Base-by-base conservation (phyloP, 495 filamentous ascomycete species). In the Aspergillus cristatus region DNA sequence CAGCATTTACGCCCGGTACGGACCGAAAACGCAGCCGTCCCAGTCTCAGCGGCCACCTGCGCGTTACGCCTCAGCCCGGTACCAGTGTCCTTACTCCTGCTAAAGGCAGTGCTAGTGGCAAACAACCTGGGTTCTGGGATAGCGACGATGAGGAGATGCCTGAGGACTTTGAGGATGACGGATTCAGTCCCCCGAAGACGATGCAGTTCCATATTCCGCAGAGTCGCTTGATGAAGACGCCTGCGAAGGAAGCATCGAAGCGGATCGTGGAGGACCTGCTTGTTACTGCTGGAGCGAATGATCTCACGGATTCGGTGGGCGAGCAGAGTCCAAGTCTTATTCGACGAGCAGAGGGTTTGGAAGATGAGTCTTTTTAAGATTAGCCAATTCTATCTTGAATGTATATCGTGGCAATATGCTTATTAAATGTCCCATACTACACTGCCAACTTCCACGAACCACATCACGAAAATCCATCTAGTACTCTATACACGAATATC, bases 121-220 rank as follows among this genome's bases (percentile, higher is more conserved):
- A 61, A 20, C 48, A 40, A 1, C 32, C 50, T 14, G 61, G 56
- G 10, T n/a, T n/a, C n/a, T 88, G 82, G 79, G 77, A 85, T 22
- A 82, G 76, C 40, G 74, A 83, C 29, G 62, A 67, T 2, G 49
- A 48, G 20, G 20, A 8, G 20, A 8, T 24, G 20, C 20, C 20
- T 7, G 74, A 72, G 18, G 70, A 79, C 14, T 64, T 75, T 1
- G 75, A 78, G 28, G 71, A 71, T 2, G 63, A 62, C 7, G 85
- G 77, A 0, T 76, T 87, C 47, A 94, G 86, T 50, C 91, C 93
- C 25, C 91, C 91, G 0, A 95, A 95, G 63, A 99, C 91, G 17
- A 94, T 99, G 57, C 88, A 95, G 53, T 99, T 99, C 54, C 82
- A 86, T 49, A 68, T 99, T 40, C 89, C 89, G 39, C 83, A 86